Conservation (phyloP, 2,329 filamentous ascomycete species). For the Stagonosporopsis rhizophila region DNA sequence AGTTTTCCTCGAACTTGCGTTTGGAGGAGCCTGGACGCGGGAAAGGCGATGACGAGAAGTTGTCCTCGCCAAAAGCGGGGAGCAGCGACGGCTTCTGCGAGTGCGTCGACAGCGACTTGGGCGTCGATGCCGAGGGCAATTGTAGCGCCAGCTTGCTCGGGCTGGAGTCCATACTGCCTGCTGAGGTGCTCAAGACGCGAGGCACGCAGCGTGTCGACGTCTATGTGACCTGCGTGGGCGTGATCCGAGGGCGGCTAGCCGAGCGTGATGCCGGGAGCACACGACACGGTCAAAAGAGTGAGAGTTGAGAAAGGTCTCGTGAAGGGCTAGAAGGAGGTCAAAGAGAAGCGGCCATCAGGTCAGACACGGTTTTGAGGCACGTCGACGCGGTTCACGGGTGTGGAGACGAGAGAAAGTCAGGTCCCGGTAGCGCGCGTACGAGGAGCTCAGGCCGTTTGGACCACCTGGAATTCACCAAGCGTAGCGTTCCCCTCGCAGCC, state of each 20-base stretch:
- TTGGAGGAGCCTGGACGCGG: slow-evolving; percentile 69
- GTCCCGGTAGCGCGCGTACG: slow-evolving; percentile 25
- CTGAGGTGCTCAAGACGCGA: slow-evolving; percentile 33
- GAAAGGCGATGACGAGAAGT: slow-evolving; percentile 81
- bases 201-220: slow-evolving; percentile 40
- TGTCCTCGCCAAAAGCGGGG: slow-evolving; percentile 68
- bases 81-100: slow-evolving; percentile 72
- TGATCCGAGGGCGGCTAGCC: slow-evolving; percentile 33
- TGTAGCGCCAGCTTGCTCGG: slow-evolving; percentile 35
- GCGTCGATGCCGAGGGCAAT: slow-evolving; percentile 36
- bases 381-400: slow-evolving; percentile 38
- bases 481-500: slow-evolving; percentile 21
- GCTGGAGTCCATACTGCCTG: slow-evolving; percentile 44
- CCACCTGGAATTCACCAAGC: slow-evolving; percentile 31
- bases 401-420: slow-evolving; percentile 29
- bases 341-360: slow-evolving; percentile 45
- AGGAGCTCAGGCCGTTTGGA: slow-evolving; percentile 32
- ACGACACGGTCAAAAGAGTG: slow-evolving; percentile 23
- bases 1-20: slow-evolving; percentile 65
- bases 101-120: slow-evolving; percentile 41
- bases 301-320: slow-evolving; percentile 19
- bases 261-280: slow-evolving; percentile 33
- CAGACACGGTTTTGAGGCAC: slow-evolving; percentile 42
- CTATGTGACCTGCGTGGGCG: slow-evolving; percentile 27
- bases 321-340: slow-evolving; percentile 35